Evolutionary conservation across 805 yeast species (phyloP).

Genomic region (Saturnispora hagleri): DNA sequence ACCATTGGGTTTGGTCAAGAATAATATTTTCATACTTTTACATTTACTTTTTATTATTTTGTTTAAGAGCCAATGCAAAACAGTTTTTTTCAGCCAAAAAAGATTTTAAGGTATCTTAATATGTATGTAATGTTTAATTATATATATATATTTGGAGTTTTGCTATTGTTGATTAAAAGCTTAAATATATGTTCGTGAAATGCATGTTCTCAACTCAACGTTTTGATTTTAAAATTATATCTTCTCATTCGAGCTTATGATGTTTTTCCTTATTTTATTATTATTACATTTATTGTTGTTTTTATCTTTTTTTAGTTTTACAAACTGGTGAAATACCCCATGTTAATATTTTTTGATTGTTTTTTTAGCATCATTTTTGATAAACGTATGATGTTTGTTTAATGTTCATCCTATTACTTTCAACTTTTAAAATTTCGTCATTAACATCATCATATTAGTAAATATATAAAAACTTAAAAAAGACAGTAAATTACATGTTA

Average conservation of each 20-base stretch:
- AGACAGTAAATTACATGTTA: neutral
- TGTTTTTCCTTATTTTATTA: neutral
- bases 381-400: neutral
- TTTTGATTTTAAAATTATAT: neutral
- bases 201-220: neutral
- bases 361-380: neutral
- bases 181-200: neutral
- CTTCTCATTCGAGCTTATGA: constrained; percentile 3
- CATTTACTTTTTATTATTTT: neutral
- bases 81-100: neutral
- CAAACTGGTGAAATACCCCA: neutral
- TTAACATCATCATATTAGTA: neutral
- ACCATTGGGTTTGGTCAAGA: constrained; percentile 99
- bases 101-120: neutral
- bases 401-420: neutral
- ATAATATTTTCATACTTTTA: constrained; percentile 26
- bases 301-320: neutral
- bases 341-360: neutral
- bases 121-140: neutral
- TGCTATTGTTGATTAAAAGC: neutral
- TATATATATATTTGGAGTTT: neutral
- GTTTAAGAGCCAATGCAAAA: neutral
- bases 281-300: neutral
- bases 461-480: neutral
- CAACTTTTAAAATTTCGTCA: neutral